phyloP scores from a whole-genome alignment of 495 filamentous ascomycete genomes.

The Bathelium albidoporum region DNA sequence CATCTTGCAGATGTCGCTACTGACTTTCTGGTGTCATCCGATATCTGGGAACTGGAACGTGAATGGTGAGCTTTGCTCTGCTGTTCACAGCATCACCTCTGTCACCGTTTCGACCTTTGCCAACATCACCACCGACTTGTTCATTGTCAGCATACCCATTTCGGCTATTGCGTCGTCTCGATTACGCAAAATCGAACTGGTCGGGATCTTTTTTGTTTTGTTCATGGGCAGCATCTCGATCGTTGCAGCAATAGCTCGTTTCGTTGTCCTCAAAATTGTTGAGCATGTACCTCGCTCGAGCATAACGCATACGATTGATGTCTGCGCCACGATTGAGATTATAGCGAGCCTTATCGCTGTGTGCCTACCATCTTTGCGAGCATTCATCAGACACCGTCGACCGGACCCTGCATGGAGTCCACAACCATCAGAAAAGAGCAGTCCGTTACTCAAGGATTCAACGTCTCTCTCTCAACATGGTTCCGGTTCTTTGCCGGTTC shows the following conservation, averaged over 20 bases:
- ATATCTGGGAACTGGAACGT: constrained; percentile 27
- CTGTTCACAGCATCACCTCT: constrained; percentile 26
- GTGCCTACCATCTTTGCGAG: neutral
- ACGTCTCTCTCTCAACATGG: no score
- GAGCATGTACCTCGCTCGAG: constrained; percentile 23
- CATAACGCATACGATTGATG: constrained; percentile 32
- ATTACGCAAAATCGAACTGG: constrained; percentile 21
- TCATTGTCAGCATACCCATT: constrained; percentile 23
- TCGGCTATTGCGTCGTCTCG: constrained; percentile 13
- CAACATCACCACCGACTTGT: constrained; percentile 20
- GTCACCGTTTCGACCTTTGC: constrained; percentile 27
- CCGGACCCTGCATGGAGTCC: neutral
- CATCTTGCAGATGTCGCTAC: constrained; percentile 26
- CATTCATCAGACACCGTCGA: neutral
- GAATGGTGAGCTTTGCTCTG: constrained; percentile 26
- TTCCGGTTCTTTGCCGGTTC: neutral
- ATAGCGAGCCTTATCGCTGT: constrained; percentile 22
- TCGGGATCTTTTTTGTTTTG: constrained; percentile 27
- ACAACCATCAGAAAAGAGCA: neutral
- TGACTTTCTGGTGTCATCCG: constrained; percentile 28
- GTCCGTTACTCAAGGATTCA: neutral
- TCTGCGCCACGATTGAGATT: constrained; percentile 31
- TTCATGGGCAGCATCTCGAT: constrained; percentile 29
- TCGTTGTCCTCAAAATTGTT: constrained; percentile 23
- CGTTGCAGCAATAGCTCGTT: constrained; percentile 28